A percentile compares a stretch with the other conserved stretches of the same genome.
Conservation (phyloP, 2,329 filamentous ascomycete genomes). For the Sarocladium strictum region DNA sequence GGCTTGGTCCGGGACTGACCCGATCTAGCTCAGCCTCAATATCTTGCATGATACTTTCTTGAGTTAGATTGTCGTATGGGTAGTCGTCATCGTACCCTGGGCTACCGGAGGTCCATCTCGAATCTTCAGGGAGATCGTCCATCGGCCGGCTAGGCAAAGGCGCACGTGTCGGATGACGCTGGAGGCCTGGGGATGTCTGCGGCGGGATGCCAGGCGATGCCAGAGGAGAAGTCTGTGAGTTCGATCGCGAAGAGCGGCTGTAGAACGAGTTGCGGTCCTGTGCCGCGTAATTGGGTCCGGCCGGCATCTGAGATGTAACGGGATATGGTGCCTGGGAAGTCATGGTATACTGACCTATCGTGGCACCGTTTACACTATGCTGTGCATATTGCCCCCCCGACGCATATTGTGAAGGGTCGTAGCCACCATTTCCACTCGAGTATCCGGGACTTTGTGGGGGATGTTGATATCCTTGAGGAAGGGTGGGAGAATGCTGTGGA, state of each 20-base stretch:
- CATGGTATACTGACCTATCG: slow-evolving; percentile 26
- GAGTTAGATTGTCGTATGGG: slow-evolving; percentile 33
- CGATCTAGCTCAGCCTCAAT: slow-evolving; percentile 48
- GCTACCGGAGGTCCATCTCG: slow-evolving; percentile 34
- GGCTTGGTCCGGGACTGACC: slow-evolving; percentile 27
- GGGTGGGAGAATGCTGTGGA: slow-evolving; percentile 23
- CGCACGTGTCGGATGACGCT: slow-evolving; percentile 54
- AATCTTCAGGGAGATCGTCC: slow-evolving; percentile 36
- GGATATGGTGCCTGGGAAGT: slow-evolving; percentile 45
- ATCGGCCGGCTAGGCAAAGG: slow-evolving; percentile 50
- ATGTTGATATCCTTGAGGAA: slow-evolving; percentile 34
- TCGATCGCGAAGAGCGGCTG: slow-evolving; percentile 39
- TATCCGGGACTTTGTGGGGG: slow-evolving; percentile 14
- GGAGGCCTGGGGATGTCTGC: slow-evolving; percentile 40
- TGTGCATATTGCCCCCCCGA: slow-evolving; percentile 23
- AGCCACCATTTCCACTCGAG: slow-evolving; percentile 13
- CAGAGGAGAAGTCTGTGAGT: slow-evolving; percentile 42
- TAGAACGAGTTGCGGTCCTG: slow-evolving; percentile 41
- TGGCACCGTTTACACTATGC: slow-evolving; percentile 34
- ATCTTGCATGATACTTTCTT: slow-evolving; percentile 51
- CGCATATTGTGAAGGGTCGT: slow-evolving; percentile 29
- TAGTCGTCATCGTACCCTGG: slow-evolving; percentile 23
- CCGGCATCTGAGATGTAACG: slow-evolving; percentile 45
- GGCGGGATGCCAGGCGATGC: slow-evolving; percentile 37
- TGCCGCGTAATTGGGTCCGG: slow-evolving; percentile 42